Evolutionary conservation across 768 basidiomycete genomes (phyloP).

Genomic region (Suillus bovinus): DNA sequence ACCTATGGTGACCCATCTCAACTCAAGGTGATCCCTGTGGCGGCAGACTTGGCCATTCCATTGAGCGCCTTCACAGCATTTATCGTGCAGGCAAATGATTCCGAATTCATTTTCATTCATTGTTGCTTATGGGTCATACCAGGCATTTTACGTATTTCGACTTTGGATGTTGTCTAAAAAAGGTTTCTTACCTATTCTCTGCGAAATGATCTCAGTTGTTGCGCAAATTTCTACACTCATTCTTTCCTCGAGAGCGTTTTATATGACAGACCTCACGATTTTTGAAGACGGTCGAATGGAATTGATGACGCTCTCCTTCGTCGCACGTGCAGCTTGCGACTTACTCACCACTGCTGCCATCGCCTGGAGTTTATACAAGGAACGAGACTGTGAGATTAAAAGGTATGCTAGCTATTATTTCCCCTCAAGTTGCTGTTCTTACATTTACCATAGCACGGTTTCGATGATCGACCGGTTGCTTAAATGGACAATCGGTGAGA

Average conservation of each 20-base stretch:
- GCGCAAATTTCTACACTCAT: background rate
- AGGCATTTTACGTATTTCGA: constrained; percentile 10
- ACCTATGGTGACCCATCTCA: constrained; percentile 6
- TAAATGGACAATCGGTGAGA: background rate
- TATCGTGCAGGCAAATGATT: constrained; percentile 1
- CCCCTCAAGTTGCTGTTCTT: background rate
- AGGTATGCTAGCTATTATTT: background rate
- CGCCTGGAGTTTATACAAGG: background rate
- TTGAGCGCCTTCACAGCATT: background rate
- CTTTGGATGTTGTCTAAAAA: constrained; percentile 7
- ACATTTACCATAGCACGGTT: background rate
- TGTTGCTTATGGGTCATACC: background rate
- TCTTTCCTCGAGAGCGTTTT: background rate
- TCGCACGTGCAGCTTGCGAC: constrained; percentile 4
- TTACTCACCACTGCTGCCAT: constrained; percentile 4
- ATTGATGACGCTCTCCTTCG: background rate
- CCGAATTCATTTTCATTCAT: too few species aligned
- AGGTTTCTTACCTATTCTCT: background rate
- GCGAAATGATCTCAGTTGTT: background rate
- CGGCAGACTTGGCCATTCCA: background rate
- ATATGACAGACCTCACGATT: background rate
- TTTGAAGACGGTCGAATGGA: background rate
- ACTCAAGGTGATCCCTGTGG: constrained; percentile 6
- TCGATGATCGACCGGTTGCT: background rate
- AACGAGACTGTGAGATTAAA: background rate